These are phyloP conservation scores for Kockiozyma suomiensis DNA, from an alignment of 805 yeast species.

Conservation along the genomic window DNA sequence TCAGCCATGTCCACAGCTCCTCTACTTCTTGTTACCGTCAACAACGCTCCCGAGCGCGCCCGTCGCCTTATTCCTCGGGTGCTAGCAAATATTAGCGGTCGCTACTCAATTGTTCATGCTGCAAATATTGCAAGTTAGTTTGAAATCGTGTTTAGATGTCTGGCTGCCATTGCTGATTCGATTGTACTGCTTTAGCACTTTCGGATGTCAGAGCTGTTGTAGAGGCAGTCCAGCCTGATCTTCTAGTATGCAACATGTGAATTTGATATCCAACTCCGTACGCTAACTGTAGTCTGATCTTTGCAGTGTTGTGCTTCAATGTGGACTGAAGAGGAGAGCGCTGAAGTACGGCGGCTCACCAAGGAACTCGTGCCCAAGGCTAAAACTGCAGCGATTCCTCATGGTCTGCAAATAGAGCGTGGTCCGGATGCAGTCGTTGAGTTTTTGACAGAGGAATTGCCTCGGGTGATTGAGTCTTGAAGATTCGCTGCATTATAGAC, in stretches of 20 bases:
- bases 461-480: background rate
- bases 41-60: constrained; percentile 11
- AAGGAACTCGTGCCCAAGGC: background rate
- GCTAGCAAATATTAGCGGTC: background rate
- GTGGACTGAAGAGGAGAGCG: constrained; percentile 9
- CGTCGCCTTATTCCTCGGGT: constrained; percentile 5
- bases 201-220: constrained; percentile 6
- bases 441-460: constrained; percentile 1
- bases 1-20: background rate
- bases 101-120: constrained; percentile 6
- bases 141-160: background rate
- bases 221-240: constrained; percentile 5
- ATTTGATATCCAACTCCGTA: background rate
- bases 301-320: constrained; percentile 9
- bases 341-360: background rate
- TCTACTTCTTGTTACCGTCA: constrained; percentile 27
- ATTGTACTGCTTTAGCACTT: background rate
- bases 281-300: background rate
- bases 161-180: background rate
- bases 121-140: constrained; percentile 5
- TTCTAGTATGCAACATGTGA: background rate
- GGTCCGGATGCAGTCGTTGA: constrained; percentile 10
- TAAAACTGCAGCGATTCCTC: constrained; percentile 3
- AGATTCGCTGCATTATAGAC: no score
- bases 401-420: constrained; percentile 5